Conservation (phyloP, 2,329 filamentous ascomycete genomes). For the Aureobasidium namibiae region DNA sequence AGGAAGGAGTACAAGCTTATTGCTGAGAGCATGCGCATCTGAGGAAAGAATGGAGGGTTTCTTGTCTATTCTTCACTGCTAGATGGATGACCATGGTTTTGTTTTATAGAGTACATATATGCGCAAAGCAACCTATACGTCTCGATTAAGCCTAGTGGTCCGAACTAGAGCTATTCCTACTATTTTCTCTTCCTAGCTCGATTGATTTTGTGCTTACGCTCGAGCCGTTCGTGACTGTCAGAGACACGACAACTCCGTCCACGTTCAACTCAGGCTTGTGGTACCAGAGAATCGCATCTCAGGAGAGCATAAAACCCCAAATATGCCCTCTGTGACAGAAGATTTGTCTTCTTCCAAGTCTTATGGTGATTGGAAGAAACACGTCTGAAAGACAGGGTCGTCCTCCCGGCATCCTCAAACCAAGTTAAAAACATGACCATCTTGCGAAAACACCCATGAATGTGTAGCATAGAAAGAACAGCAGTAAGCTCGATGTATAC, state of each 20-base stretch:
- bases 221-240: neutral
- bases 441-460: too few relatives aligned
- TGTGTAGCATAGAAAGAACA: neutral
- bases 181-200: too few relatives aligned
- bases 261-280: too few relatives aligned
- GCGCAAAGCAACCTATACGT: neutral
- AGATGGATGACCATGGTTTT: neutral
- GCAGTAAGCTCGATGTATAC: too few relatives aligned
- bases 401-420: neutral
- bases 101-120: conserved; percentile 2
- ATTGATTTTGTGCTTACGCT: too few relatives aligned
- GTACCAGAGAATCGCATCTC: too few relatives aligned
- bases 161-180: neutral
- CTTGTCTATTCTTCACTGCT: neutral
- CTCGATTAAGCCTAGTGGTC: neutral
- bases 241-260: too few relatives aligned
- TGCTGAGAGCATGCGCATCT: conserved; percentile 47
- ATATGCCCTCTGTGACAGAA: too few relatives aligned
- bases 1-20: conserved; percentile 85
- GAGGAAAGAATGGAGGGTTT: neutral
- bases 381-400: neutral
- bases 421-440: neutral
- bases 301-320: too few relatives aligned
- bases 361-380: neutral
- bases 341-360: too few relatives aligned